Percentiles rank a stretch among this genome's conserved stretches.
Conservation (phyloP, 2,329 filamentous ascomycete species). For the Rutstroemia sp. region DNA sequence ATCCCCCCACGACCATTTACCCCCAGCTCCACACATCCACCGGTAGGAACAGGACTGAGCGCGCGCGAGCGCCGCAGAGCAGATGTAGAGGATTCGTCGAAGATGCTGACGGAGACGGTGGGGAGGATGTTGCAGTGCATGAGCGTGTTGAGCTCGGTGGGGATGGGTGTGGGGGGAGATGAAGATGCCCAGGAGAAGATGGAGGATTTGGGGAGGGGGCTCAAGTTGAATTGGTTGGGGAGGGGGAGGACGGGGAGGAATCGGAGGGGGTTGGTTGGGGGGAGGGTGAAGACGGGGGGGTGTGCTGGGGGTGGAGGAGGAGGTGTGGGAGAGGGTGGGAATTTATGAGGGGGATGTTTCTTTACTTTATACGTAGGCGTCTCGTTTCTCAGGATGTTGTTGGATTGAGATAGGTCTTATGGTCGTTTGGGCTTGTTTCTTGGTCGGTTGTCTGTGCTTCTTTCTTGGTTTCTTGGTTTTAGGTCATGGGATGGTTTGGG, state of each 20-base stretch:
- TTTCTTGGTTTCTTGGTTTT: too few relatives aligned
- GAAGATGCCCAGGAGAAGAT: conserved; percentile 73
- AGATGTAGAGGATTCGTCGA: conserved; percentile 54
- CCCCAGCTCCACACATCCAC: conserved; percentile 23
- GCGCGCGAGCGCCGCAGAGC: conserved; percentile 23
- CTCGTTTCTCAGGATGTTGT: too few relatives aligned
- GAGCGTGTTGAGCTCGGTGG: conserved; percentile 76
- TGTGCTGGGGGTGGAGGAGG: neutral
- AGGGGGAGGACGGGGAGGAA: conserved; percentile 84
- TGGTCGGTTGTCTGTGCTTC: too few relatives aligned
- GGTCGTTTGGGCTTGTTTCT: too few relatives aligned
- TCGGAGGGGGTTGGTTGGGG: conserved; percentile 70
- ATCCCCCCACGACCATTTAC: conserved; percentile 27
- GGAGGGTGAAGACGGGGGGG: conserved; percentile 21
- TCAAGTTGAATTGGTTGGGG: conserved; percentile 97
- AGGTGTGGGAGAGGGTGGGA: neutral
- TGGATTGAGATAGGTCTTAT: too few relatives aligned
- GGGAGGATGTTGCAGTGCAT: conserved; percentile 95
- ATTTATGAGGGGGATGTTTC: neutral
- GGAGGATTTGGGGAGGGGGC: conserved; percentile 72
- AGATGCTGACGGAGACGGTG: conserved; percentile 87
- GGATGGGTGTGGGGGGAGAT: conserved; percentile 32
- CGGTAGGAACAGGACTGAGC: neutral
- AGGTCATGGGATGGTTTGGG: too few relatives aligned
- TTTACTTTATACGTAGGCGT: too few relatives aligned